Evolutionary conservation across 1,139 yeast species (phyloP), one percentile per base, ranked within the genome.

Genomic region (Protomyces inouyei): DNA sequence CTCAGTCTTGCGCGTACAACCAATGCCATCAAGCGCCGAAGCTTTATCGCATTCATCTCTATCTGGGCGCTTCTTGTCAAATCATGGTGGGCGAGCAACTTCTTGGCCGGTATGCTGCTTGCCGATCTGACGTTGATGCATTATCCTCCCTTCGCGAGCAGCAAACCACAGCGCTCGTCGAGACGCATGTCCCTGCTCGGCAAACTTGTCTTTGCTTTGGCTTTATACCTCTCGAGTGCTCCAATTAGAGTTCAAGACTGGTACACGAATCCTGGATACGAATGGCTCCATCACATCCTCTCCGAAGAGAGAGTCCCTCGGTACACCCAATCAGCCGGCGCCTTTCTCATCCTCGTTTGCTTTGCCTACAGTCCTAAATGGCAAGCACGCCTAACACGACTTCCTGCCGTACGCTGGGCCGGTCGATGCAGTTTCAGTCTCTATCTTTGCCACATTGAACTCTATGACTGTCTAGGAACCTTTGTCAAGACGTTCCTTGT

Each of bases 61-160:
- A 51, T 51, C 28, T 32, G 52, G 37, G 61, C 61, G 10, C 10
- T 57, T n/a, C 25, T 32, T 14, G 25, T 45, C n/a, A 21, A 35
- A 2, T 36, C 52, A 14, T 57, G 61, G 61, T 57, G 52, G 55
- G 16, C 36, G 10, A 35, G 45, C n/a, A 57, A 57, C 28, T 57
- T 57, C 18, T 25, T 57, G 25, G 37, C 56, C 5, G 61, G 61
- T 37, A 52, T 38, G 25, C 56, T 57, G 14, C 52, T 57, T 8
- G 61, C 52, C 12, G 61, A 57, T 28, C 40, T 46, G 14, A n/a
- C 40, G 40, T 45, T 57, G 25, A 18, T 10, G 23, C 48, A 43
- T 10, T 43, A 43, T 18, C 48, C 48, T 18, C 48, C 48, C 3
- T 43, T 43, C 18, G 16, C 48, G 8, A 43, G 23, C 21, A 12